Base-by-base conservation (phyloP, 2,329 filamentous ascomycete genomes). In the Hymenoscyphus albidus region DNA sequence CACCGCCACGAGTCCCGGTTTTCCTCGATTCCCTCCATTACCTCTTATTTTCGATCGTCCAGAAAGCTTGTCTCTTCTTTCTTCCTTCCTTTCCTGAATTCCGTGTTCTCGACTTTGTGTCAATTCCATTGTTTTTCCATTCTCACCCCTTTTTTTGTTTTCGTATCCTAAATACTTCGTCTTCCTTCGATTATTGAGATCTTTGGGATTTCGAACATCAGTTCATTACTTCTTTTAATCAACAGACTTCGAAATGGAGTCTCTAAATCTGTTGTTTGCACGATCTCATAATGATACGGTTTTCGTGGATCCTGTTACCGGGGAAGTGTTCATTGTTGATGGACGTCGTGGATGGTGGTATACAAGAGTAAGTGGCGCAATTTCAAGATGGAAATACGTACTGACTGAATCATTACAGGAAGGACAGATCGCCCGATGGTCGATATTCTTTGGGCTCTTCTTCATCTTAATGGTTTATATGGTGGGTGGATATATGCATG, bases 401-500 rank as follows among this genome's bases (percentile, higher is more conserved):
- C 68, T 77, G 72, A 71, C 72, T 66, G 67, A 72, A 9, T 22
- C 22, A 69, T 57, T 63, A 39, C 22, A 76, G 74, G 71, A 64
- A 42, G 74, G 73, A 38, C 70, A 73, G 62, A 78, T 77, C 64
- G 80, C 92, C 71, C 90, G 91, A 77, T 94, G 90, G 85, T 81
- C 83, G 58, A 78, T 94, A 65, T 62, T 62, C n/a, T 57, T 57
- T 35, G 54, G 54, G 6, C 85, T 93, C 73, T 83, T 84, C 66
- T 78, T 80, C 67, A 74, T 94, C 69, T 79, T 91, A 72, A 75
- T 85, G 61, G 71, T 81, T 54, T 92, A 87, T 80, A 80, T 93
- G 71, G 69, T 91, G 62, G 80, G 85, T 65, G 90, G 89, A 66
- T 89, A 90, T 75, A 77, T 85, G 58, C 91, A 94, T 77, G 91